These are phyloP conservation scores for Lolium perenne DNA, from an alignment of 176 grass and related monocot species.

Conservation along the genomic window DNA sequence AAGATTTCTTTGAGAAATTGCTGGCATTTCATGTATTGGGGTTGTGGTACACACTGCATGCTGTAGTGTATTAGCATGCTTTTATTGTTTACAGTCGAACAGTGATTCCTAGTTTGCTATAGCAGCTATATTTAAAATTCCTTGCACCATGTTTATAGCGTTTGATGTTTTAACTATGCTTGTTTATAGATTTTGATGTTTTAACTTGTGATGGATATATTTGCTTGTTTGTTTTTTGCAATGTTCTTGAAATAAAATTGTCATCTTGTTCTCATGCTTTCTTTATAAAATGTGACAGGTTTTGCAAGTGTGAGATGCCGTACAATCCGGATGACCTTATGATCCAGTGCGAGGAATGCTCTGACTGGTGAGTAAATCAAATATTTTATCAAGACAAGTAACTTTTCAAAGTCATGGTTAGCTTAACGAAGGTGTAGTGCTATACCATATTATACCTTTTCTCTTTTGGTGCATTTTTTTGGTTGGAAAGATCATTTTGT, in stretches of 20 bases:
- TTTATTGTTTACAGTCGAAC: neutral
- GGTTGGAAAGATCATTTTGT: slow-evolving; percentile 16
- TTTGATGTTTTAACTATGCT: slow-evolving; percentile 4
- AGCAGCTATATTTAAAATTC: slow-evolving; percentile 19
- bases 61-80: neutral
- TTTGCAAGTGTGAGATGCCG: slow-evolving; percentile 99
- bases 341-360: slow-evolving; percentile 95
- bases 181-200: neutral
- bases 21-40: neutral
- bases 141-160: neutral
- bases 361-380: slow-evolving; percentile 78
- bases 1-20: neutral
- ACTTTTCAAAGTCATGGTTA: slow-evolving; percentile 3
- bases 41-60: neutral
- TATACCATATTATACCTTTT: neutral
- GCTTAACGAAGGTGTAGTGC: neutral
- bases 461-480: slow-evolving; percentile 30
- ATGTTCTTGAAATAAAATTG: slow-evolving; percentile 21
- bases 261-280: slow-evolving; percentile 41
- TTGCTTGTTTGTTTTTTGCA: slow-evolving; percentile 4
- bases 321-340: slow-evolving; percentile 99
- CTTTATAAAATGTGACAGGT: slow-evolving; percentile 60
- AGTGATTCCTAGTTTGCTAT: neutral
- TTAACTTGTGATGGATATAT: neutral
- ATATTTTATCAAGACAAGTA: slow-evolving; percentile 10